These are phyloP conservation scores for Canna indica DNA, from an alignment of 176 grass and related monocot species.

Conservation along the genomic window DNA sequence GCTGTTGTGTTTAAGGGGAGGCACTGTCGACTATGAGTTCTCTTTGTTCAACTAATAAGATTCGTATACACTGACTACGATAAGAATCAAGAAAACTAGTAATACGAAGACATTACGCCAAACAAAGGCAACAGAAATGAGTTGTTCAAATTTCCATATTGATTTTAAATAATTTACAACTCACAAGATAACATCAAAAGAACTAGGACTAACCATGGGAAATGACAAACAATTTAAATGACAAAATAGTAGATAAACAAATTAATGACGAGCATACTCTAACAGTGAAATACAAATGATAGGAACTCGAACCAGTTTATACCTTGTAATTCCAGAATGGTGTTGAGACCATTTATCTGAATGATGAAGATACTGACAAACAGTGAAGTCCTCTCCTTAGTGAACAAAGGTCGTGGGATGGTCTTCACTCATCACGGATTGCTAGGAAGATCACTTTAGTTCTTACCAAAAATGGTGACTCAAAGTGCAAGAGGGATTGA, in stretches of 20 bases:
- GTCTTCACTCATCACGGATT: slow-evolving; percentile 91
- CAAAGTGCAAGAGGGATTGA: slow-evolving; percentile 73
- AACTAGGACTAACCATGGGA: too few relatives aligned
- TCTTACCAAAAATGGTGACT: slow-evolving; percentile 80
- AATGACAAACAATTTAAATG: too few relatives aligned
- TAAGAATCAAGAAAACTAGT: slow-evolving; percentile 87
- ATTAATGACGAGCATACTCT: too few relatives aligned
- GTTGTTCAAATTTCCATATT: too few relatives aligned
- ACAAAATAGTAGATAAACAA: too few relatives aligned
- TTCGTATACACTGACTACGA: slow-evolving; percentile 83
- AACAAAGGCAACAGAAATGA: slow-evolving; percentile 1
- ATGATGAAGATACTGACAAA: slow-evolving; percentile 96
- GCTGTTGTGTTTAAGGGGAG: too few relatives aligned
- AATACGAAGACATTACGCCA: slow-evolving; percentile 79
- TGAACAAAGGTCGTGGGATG: slow-evolving; percentile 67
- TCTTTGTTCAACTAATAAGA: slow-evolving; percentile 86
- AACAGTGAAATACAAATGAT: too few relatives aligned
- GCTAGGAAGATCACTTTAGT: slow-evolving; percentile 80
- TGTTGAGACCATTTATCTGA: slow-evolving; percentile 94
- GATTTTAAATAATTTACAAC: too few relatives aligned
- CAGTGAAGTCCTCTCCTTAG: slow-evolving; percentile 84
- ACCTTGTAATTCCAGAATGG: slow-evolving; percentile 99
- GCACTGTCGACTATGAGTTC: slow-evolving; percentile 92
- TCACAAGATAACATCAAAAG: neutral
- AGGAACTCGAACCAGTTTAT: slow-evolving; percentile 20